Conservation (phyloP, 805 yeast genomes). For the Barnettozyma siamensis region DNA sequence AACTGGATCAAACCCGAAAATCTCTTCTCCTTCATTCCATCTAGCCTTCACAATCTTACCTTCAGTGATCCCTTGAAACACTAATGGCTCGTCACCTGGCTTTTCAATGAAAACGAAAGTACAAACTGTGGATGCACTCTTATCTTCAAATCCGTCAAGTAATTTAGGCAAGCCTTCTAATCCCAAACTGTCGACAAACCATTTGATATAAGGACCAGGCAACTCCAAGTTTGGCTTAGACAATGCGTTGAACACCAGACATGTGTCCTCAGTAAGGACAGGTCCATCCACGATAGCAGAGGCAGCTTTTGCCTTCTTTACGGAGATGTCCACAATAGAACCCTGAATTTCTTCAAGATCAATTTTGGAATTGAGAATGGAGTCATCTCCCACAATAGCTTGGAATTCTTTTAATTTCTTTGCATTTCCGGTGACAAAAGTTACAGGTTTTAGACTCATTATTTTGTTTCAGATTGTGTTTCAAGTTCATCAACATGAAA, state of each 20-base stretch:
- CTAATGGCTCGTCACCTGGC: conserved; percentile 61
- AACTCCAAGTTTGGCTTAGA: conserved; percentile 47
- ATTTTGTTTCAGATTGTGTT: not conserved
- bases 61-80: conserved; percentile 79
- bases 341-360: conserved; percentile 94
- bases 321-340: conserved; percentile 71
- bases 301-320: conserved; percentile 73
- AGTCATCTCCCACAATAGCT: conserved; percentile 53
- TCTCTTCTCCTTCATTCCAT: conserved; percentile 58
- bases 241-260: conserved; percentile 75
- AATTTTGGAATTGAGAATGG: conserved; percentile 55
- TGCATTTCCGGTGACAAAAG: conserved; percentile 83
- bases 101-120: conserved; percentile 90
- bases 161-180: conserved; percentile 70
- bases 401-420: conserved; percentile 85
- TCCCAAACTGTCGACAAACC: conserved; percentile 81
- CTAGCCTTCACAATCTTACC: conserved; percentile 67
- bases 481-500: not conserved
- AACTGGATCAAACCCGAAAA: conserved; percentile 93
- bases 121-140: conserved; percentile 81
- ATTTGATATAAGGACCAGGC: conserved; percentile 94
- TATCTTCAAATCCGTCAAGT: conserved; percentile 77
- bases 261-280: conserved; percentile 93
- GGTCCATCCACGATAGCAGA: conserved; percentile 63
- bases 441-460: conserved; percentile 31